Evolutionary conservation across 2,329 filamentous ascomycete species (phyloP), one percentile per base, ranked within the genome.

Genomic region (Aspergillus chevalieri): DNA sequence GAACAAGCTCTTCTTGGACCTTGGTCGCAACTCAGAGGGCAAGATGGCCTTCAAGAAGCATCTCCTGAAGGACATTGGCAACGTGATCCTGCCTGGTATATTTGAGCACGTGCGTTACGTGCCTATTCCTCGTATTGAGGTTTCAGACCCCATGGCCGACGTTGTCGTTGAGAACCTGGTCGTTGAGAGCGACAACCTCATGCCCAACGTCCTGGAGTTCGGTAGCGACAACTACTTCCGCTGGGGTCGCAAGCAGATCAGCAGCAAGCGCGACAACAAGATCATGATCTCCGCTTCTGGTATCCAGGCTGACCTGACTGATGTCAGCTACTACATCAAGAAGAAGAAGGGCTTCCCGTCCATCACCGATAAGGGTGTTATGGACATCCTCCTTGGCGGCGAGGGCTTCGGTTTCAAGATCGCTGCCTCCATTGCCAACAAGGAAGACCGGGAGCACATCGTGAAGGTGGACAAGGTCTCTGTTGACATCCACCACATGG

Each of bases 121-220:
- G 12, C 90, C 93, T 3, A 82, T 98, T 45, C 93, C 93, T 19
- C 87, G 93, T 49, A 95, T 98, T 52, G 93, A 98, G 74, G 93
- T 90, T 65, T 86, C 83, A 1, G 93, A 97, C 60, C 78, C 81
- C 2, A 83, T 85, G 77, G 78, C 95, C 46, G 93, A 98, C 69
- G 86, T 86, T 44, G 81, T 97, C 44, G 81, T 98, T 42, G 93
- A 98, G 76, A 98, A 98, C 69, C 76, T 98, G 9, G 86, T 96
- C 43, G 81, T 98, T 47, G 93, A 98, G 74, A 91, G 89, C 57
- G 91, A 97, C 76, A 98, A 98, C 73, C 84, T 98, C 60, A 89
- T 91, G 73, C 93, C 93, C 55, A 98, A 98, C 61, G 79, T 92
- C 4, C 71, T 95, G 36, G 92, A 98, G 69, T 79, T 97, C 53